Evolutionary conservation across 2,329 filamentous ascomycete genomes (phyloP).

Genomic region (Tricladium varicosporioides): DNA sequence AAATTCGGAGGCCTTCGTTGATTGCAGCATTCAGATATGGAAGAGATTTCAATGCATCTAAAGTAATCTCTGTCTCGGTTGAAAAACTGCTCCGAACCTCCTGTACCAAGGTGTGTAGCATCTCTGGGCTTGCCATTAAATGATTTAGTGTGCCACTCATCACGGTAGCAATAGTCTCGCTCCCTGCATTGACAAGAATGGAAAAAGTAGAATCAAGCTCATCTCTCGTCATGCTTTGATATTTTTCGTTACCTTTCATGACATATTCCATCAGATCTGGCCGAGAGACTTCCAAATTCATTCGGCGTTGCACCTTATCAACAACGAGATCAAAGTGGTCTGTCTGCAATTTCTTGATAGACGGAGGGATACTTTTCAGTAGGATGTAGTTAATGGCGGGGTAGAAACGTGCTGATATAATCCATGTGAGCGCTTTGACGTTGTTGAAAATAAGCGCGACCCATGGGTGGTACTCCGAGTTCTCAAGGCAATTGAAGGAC

Average conservation of each 20-base stretch:
- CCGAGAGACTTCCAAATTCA: neutral
- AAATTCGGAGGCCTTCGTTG: conserved; percentile 42
- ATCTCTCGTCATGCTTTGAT: conserved; percentile 1
- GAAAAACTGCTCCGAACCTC: conserved; percentile 41
- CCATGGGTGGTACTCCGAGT: conserved; percentile 9
- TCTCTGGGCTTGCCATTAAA: conserved; percentile 33
- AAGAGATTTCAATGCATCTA: conserved; percentile 31
- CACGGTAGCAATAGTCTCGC: conserved; percentile 18
- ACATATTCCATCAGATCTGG: conserved; percentile 2
- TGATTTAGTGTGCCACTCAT: conserved; percentile 14
- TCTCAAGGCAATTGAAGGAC: conserved; percentile 36
- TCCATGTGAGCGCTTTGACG: conserved; percentile 6
- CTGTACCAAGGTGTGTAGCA: conserved; percentile 32
- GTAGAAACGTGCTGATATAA: conserved; percentile 7
- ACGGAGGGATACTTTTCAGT: conserved; percentile 4
- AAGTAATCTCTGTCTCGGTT: conserved; percentile 38
- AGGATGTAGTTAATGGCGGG: conserved; percentile 5
- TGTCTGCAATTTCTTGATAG: conserved; percentile 6
- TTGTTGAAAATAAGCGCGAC: conserved; percentile 2
- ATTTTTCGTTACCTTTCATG: neutral
- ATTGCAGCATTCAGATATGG: conserved; percentile 42
- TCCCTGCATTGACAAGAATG: conserved; percentile 30
- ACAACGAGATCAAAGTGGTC: conserved; percentile 1
- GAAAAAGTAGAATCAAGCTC: conserved; percentile 39
- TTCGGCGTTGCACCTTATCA: conserved; percentile 7